These are phyloP conservation scores for Lasiodiplodia sp. DNA, from an alignment of 2,329 filamentous ascomycete genomes.

Conservation along the genomic window DNA sequence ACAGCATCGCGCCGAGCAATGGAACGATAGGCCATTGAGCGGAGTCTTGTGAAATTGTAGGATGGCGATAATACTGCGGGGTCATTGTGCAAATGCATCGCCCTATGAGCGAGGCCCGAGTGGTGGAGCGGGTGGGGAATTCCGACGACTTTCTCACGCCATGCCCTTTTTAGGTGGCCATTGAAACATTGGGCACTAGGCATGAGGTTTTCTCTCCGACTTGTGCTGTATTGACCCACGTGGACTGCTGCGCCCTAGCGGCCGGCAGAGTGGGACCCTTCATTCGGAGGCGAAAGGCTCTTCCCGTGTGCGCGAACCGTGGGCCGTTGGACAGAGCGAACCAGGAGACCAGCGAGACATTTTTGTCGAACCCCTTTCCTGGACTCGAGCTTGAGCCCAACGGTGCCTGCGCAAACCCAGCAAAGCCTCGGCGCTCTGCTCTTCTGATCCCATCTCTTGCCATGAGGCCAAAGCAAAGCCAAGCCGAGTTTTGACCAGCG, in stretches of 20 bases:
- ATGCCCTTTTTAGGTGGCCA: not conserved
- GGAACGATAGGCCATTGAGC: not conserved
- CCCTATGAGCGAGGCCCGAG: not conserved
- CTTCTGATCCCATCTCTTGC: not conserved
- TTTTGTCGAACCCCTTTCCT: not conserved
- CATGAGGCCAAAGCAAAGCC: not conserved
- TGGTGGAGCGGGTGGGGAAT: not conserved
- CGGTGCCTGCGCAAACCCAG: not conserved
- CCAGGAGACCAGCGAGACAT: not conserved
- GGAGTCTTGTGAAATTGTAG: not conserved
- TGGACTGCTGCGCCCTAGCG: not conserved
- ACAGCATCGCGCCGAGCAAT: not conserved
- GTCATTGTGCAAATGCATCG: not conserved
- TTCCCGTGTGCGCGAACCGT: not conserved
- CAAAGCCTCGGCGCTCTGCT: not conserved
- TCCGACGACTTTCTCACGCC: not conserved
- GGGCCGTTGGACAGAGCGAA: not conserved
- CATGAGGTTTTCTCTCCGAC: not conserved
- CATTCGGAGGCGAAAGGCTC: not conserved
- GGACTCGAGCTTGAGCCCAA: not conserved
- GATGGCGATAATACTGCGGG: not conserved
- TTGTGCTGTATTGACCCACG: not conserved
- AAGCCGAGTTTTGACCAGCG: not conserved
- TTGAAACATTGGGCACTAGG: slow-evolving; percentile 1
- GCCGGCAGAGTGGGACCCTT: slow-evolving; percentile 1